Percentiles rank a stretch among this genome's conserved stretches.
Conservation (phyloP, 1,284 basidiomycete genomes). For the Fomitiporia mediterranea region DNA sequence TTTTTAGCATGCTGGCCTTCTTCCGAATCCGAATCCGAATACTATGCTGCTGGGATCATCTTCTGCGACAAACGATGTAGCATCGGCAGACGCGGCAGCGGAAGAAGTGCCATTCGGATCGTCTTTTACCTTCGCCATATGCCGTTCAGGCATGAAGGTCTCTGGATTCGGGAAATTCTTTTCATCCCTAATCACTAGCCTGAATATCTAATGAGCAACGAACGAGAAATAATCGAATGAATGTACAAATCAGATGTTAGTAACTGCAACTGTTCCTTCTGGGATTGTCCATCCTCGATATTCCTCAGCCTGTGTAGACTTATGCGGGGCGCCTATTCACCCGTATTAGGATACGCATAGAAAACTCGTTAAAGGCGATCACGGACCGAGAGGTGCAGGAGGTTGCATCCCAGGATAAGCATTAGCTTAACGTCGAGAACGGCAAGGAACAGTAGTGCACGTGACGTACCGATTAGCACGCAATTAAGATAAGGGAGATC, state of each 20-base stretch:
- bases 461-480: slow-evolving; percentile 25
- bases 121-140: not conserved
- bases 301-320: slow-evolving; percentile 1
- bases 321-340: slow-evolving; percentile 7
- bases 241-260: slow-evolving; percentile 18
- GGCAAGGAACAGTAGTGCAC: too few relatives aligned
- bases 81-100: too few relatives aligned
- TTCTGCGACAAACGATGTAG: too few relatives aligned
- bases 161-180: slow-evolving; percentile 7
- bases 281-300: slow-evolving; percentile 18
- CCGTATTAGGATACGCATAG: too few relatives aligned
- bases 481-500: slow-evolving; percentile 29
- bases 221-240: not conserved
- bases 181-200: slow-evolving; percentile 18
- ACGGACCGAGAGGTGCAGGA: not conserved
- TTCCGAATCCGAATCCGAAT: slow-evolving; percentile 15
- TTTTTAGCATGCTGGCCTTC: slow-evolving; percentile 9
- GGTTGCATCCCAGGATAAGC: not conserved
- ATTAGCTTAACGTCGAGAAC: too few relatives aligned
- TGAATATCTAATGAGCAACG: too few relatives aligned
- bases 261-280: slow-evolving; percentile 12
- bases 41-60: slow-evolving; percentile 6
- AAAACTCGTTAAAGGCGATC: too few relatives aligned
- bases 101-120: too few relatives aligned
- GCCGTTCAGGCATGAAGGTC: slow-evolving; percentile 10